A percentile compares a stretch with the other conserved stretches of the same genome.
phyloP scores from a whole-genome alignment of 169 alveolate species.

The Cryptosporidium sp. region DNA sequence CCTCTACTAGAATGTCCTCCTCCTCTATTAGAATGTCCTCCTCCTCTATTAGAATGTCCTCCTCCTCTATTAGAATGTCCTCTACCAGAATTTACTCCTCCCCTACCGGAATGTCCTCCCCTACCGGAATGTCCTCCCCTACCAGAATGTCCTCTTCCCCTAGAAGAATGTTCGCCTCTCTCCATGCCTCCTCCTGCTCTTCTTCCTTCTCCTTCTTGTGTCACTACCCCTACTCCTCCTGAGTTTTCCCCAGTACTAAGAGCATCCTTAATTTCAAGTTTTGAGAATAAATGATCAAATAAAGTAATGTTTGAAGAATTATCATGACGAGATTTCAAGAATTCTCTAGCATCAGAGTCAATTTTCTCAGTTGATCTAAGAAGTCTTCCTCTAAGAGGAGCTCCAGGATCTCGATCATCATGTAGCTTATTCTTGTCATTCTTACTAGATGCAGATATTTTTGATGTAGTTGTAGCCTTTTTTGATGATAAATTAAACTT shows the following conservation, averaged over 20 bases:
- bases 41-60: background rate
- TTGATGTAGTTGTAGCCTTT: background rate
- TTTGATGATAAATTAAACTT: slow-evolving; percentile 10
- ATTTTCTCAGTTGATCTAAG: slow-evolving; percentile 35
- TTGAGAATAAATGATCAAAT: slow-evolving; percentile 62
- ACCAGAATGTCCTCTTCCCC: background rate
- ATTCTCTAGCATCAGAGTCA: slow-evolving; percentile 54
- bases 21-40: background rate
- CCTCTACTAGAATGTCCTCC: background rate
- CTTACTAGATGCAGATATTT: background rate
- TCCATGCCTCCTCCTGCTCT: background rate
- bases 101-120: background rate
- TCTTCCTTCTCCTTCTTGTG: background rate
- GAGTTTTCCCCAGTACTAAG: background rate
- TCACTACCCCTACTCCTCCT: background rate
- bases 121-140: background rate
- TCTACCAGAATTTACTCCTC: background rate
- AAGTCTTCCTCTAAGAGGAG: slow-evolving; percentile 46
- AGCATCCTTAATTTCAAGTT: slow-evolving; percentile 18
- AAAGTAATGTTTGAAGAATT: slow-evolving; percentile 13
- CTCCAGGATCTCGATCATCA: slow-evolving; percentile 63
- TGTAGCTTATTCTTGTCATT: background rate
- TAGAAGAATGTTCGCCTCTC: background rate
- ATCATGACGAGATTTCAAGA: slow-evolving; percentile 16
- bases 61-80: background rate